Base-by-base conservation (phyloP, 2,329 filamentous ascomycete species). In the Nigrospora sphaerica region DNA sequence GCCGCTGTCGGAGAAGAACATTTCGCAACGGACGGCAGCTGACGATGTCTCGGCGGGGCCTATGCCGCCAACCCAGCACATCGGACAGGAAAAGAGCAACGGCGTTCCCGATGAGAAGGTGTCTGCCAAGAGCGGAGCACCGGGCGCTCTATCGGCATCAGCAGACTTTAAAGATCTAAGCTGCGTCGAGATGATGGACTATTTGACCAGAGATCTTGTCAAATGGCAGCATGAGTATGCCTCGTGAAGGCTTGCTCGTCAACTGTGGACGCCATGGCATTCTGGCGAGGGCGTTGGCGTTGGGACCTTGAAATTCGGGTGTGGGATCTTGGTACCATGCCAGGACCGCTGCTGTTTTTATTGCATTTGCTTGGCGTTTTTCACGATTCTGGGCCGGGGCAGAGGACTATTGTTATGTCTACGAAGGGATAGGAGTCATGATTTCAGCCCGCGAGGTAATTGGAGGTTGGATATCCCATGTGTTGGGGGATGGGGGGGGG, bases 111-210 rank as follows among this genome's bases (percentile, higher is more conserved):
- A 28, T 18, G 49, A 49, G 11, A 44, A 46, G 17, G 40, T 34
- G 11, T 33, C 46, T 36, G 46, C 34, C 17, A 51, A 49, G 28
- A 60, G 59, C 35, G 64, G 65, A 39, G 57, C 60, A 13, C 49
- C 58, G 14, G 65, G 50, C 34, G 63, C 59, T 56, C 42, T 48
- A 28, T 16, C 45, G 19, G 32, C 51, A 13, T 36, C 52, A 7
- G 75, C 70, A 56, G 77, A 83, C 1, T 95, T 95, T 64, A 87
- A 84, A 55, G 78, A 85, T 10, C 71, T 95, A 52, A 86, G 73
- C 47, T 90, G 85, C 55, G 73, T 88, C 52, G 88, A 95, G 66
- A 95, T 95, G 88, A 95, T 95, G 88, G 89, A 95, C 62, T 77
- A 82, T 55, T 67, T 95, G 62, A 91, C 86, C 50, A 77, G 86